A percentile compares a stretch with the other conserved stretches of the same genome.
Conservation (phyloP, 768 basidiomycete species). For the Boletus tomentosulus region DNA sequence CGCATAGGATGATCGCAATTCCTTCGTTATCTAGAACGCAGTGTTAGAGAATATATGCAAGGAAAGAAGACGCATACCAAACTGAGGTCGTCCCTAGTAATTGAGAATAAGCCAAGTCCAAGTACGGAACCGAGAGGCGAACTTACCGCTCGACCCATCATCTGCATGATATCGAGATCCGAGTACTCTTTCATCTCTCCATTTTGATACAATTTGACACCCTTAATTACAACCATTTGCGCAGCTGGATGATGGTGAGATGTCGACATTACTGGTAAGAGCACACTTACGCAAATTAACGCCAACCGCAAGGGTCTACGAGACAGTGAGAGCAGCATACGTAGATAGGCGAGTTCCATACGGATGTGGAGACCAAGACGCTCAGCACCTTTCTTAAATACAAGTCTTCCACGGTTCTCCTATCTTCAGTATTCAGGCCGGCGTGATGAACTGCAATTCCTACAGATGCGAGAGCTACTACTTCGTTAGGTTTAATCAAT, state of each 20-base stretch:
- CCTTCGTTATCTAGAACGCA: constrained; percentile 67
- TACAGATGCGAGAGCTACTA: constrained; percentile 53
- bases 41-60: neutral
- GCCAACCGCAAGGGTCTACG: constrained; percentile 89
- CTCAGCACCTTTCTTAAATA: constrained; percentile 62
- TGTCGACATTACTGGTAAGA: neutral
- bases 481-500: constrained; percentile 4
- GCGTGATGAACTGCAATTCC: constrained; percentile 95
- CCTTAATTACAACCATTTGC: constrained; percentile 90
- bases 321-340: constrained; percentile 4
- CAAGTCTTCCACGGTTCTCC: constrained; percentile 66
- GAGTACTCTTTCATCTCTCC: constrained; percentile 74
- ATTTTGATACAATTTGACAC: constrained; percentile 77
- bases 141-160: constrained; percentile 89
- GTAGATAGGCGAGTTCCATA: constrained; percentile 32
- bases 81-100: constrained; percentile 80
- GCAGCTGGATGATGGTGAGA: constrained; percentile 52
- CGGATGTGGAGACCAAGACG: constrained; percentile 80
- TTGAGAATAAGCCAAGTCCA: neutral
- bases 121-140: neutral
- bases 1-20: constrained; percentile 79
- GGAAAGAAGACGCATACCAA: constrained; percentile 45
- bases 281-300: constrained; percentile 80
- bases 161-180: constrained; percentile 91
- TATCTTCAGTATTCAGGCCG: constrained; percentile 71